Base-by-base conservation (phyloP, 495 filamentous ascomycete genomes). In the Chaetomium tenue region DNA sequence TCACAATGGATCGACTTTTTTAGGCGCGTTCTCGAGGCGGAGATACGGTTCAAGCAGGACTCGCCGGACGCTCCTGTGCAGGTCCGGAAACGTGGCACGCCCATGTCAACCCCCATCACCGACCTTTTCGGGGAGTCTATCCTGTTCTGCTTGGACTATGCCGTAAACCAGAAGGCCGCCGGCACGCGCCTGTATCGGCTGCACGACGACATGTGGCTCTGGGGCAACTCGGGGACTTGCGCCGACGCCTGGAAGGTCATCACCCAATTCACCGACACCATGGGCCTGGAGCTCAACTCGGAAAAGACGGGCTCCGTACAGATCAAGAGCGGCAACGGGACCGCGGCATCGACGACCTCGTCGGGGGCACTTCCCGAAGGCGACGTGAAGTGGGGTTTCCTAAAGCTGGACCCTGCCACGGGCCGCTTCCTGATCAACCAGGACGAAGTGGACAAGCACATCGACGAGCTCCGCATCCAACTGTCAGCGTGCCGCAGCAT, bases 191-290 rank as follows among this genome's bases (percentile, higher is more conserved):
- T 91, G 16, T 89, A 89, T 62, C 85, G 88, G 2, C 74, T 89
- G 18, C 84, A 89, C 63, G 87, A 89, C 68, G 88, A 91, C 70
- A 81, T 90, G 61, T 90, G 87, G 87, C 82, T 89, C 61, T 89
- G 86, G 81, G 82, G 84, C 23, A 68, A 79, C n/a, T 77, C 81
- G 15, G 67, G 77, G n/a, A 78, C 72, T n/a, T 88, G 86, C 58
- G 77, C 70, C 37, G 76, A 77, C 54, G 87, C 84, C 3, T 91
- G 88, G 88, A 52, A 68, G 3, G 74, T 79, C 18, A 84, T 89
- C 78, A 75, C 76, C 18, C 59, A 76, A 11, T 89, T 86, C 63
- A 73, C 81, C 39, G 70, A 77, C 12, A 72, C 81, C 5, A 81
- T 86, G 73, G 86, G 87, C 0, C 73, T 89, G 26, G 69, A 82